Evolutionary conservation across 306 rosid species (phyloP), one percentile per base, ranked within the genome.

Genomic region (Quillaja saponaria): DNA sequence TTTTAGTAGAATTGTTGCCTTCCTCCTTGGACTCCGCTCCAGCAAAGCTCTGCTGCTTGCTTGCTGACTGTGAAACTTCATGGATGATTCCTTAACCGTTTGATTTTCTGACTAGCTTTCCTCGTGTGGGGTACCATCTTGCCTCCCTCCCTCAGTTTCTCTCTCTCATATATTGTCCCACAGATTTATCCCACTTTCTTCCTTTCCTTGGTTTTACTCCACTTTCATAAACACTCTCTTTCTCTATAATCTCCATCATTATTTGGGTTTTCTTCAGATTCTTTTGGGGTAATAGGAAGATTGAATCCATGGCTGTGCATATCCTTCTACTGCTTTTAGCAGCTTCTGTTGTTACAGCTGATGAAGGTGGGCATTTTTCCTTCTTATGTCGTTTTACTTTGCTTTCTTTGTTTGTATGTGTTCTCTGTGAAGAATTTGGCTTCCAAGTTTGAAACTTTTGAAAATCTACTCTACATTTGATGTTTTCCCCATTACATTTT

Each of bases 111-210:
- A 33, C 13, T 55, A 74, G 10, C 71, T 66, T 71, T 82, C 83
- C 96, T 83, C 87, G 90, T 87, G 84, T 58, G 81, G 81, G 76
- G 83, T 10, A 51, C 69, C 60, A 70, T 61, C 55, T 76, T 13
- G 66, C 51, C 54, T 19, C 61, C 34, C 51, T 45, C 13, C 44
- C 13, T 39, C 44, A 39, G 12, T 39, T 8, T 12, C 44, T 7
- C 51, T 53, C 56, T 39, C 28, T 33, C 59, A 66, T 81, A 63
- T 76, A 73, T 82, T 68, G 80, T 73, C 76, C 46, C 61, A 66
- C 79, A 76, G 71, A 85, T 78, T 76, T 70, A 69, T 76, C 78
- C 72, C 69, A 64, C 68, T 83, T 71, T 59, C 38, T 55, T 58
- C 33, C 52, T 63, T 66, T 56, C 57, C 63, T 66, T 79, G 80